Conservation (phyloP, 192 early-diverging fungal genomes). For the Podila verticillata region DNA sequence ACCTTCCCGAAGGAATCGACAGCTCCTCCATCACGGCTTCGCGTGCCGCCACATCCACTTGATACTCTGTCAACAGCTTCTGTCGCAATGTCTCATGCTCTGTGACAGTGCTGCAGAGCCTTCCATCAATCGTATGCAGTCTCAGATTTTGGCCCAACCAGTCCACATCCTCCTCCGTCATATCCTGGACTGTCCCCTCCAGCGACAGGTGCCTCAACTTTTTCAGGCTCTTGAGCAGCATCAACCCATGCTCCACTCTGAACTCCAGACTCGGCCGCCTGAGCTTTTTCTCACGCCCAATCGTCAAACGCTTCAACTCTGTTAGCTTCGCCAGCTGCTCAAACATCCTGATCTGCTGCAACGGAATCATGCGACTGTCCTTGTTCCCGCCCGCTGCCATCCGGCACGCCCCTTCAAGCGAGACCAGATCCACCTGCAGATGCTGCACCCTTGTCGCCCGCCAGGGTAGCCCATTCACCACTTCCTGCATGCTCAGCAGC, state of each 20-base stretch:
- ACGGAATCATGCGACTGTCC: neutral
- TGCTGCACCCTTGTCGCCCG: constrained; percentile 5
- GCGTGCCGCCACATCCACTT: neutral
- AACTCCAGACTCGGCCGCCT: constrained; percentile 1
- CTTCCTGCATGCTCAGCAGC: constrained; percentile 16
- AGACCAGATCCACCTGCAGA: constrained; percentile 14
- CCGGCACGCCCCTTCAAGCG: neutral
- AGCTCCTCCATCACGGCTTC: neutral
- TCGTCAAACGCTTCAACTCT: constrained; percentile 1
- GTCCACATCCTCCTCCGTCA: constrained; percentile 3
- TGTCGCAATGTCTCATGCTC: constrained; percentile 1
- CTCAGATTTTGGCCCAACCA: constrained; percentile 22
- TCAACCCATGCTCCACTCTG: constrained; percentile 15
- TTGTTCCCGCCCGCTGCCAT: neutral
- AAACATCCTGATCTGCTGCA: constrained; percentile 18
- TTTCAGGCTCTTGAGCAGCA: constrained; percentile 3
- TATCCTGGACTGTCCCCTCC: neutral
- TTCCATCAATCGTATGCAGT: constrained; percentile 12
- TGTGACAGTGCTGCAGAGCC: constrained; percentile 1
- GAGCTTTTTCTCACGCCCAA: neutral
- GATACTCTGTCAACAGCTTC: neutral
- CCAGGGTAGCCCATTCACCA: constrained; percentile 21
- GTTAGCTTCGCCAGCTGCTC: constrained; percentile 8
- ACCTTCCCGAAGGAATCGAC: neutral
- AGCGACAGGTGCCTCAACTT: constrained; percentile 11